These are phyloP conservation scores for Leccinum longicurvipes DNA, from an alignment of 768 basidiomycete species.

Conservation along the genomic window DNA sequence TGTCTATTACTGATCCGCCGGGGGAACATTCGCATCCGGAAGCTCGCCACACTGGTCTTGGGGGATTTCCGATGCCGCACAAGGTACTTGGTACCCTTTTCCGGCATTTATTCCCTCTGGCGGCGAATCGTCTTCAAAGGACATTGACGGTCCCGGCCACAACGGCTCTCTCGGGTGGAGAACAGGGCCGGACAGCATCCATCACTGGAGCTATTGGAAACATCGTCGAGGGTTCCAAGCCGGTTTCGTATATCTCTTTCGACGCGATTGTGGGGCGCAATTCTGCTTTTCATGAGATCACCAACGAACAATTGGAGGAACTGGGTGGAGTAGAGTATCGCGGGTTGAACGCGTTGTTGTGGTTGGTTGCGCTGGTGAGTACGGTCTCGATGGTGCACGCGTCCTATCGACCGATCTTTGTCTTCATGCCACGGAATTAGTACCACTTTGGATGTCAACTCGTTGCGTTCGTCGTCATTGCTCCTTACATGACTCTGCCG, in stretches of 20 bases:
- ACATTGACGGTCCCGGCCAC: slow-evolving; percentile 77
- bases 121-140: slow-evolving; percentile 54
- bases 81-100: slow-evolving; percentile 50
- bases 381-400: neutral
- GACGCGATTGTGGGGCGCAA: slow-evolving; percentile 83
- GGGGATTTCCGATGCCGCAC: slow-evolving; percentile 74
- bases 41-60: slow-evolving; percentile 50
- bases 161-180: slow-evolving; percentile 45
- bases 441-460: slow-evolving; percentile 77
- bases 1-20: slow-evolving; percentile 13
- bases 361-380: slow-evolving; percentile 74
- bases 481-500: slow-evolving; percentile 68
- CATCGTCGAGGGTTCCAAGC: slow-evolving; percentile 39
- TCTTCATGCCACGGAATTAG: slow-evolving; percentile 36
- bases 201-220: slow-evolving; percentile 17
- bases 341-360: slow-evolving; percentile 74
- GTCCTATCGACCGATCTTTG: neutral
- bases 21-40: slow-evolving; percentile 9
- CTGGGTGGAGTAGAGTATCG: slow-evolving; percentile 93
- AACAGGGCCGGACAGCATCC: slow-evolving; percentile 27
- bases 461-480: slow-evolving; percentile 66
- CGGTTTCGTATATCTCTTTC: slow-evolving; percentile 82
- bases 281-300: slow-evolving; percentile 65
- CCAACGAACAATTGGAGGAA: slow-evolving; percentile 83
- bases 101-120: slow-evolving; percentile 57